phyloP scores from a whole-genome alignment of 176 grass and related monocot genomes.

The Zea mays region DNA sequence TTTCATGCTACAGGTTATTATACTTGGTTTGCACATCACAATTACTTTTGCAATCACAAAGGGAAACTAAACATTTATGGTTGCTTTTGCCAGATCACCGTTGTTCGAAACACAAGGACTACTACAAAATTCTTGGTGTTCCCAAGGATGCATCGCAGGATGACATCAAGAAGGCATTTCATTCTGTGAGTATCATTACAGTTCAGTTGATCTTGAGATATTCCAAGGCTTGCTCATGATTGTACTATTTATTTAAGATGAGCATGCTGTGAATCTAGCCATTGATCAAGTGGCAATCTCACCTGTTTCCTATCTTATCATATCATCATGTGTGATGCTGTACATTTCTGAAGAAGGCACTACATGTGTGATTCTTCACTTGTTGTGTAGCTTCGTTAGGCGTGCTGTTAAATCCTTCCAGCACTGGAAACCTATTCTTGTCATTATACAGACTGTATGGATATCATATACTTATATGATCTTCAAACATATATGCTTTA shows the following conservation, averaged over 20 bases:
- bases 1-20: constrained; percentile 90
- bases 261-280: constrained; percentile 8
- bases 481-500: neutral
- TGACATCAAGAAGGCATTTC: constrained; percentile 96
- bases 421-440: constrained; percentile 16
- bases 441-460: constrained; percentile 1
- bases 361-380: neutral
- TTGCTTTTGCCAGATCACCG: constrained; percentile 50
- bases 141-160: constrained; percentile 68
- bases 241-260: constrained; percentile 26
- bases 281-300: neutral
- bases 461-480: neutral
- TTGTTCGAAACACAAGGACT: constrained; percentile 59
- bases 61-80: constrained; percentile 22
- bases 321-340: neutral
- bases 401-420: constrained; percentile 1
- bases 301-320: constrained; percentile 16
- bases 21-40: constrained; percentile 23
- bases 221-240: constrained; percentile 8
- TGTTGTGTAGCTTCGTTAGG: constrained; percentile 24
- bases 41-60: constrained; percentile 21
- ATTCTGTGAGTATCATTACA: constrained; percentile 63
- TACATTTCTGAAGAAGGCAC: constrained; percentile 6
- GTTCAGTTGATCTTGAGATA: constrained; percentile 21
- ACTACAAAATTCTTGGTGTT: constrained; percentile 87